Evolutionary conservation across 1,139 yeast genomes (phyloP).

Genomic region (Yamadazyma blattariae): DNA sequence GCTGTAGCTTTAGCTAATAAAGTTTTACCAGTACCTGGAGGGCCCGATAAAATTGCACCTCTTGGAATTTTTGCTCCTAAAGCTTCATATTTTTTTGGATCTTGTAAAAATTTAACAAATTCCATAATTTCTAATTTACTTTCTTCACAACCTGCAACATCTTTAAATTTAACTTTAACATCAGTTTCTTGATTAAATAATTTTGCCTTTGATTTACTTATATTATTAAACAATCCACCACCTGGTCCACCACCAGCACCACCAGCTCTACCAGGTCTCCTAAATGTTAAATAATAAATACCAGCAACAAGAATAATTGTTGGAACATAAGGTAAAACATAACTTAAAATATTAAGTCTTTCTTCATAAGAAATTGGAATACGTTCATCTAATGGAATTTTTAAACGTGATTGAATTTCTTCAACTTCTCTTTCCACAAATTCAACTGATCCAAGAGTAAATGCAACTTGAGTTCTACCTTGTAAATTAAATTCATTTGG

Average conservation of each 20-base stretch:
- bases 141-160: constrained; percentile 83
- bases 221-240: constrained; percentile 59
- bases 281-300: constrained; percentile 63
- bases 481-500: constrained; percentile 26
- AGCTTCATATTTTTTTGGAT: constrained; percentile 70
- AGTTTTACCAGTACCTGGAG: constrained; percentile 88
- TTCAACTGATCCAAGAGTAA: constrained; percentile 73
- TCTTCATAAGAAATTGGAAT: constrained; percentile 65
- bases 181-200: constrained; percentile 69
- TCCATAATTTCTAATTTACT: constrained; percentile 85
- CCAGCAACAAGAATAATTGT: constrained; percentile 71
- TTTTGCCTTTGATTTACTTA: constrained; percentile 69
- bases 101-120: constrained; percentile 73
- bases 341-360: constrained; percentile 55
- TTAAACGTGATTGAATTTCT: constrained; percentile 57
- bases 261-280: constrained; percentile 45
- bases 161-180: constrained; percentile 69
- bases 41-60: constrained; percentile 81
- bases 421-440: constrained; percentile 68
- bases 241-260: constrained; percentile 44
- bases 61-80: constrained; percentile 82
- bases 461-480: constrained; percentile 48
- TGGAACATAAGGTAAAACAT: constrained; percentile 62
- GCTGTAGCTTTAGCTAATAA: constrained; percentile 80
- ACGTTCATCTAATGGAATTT: constrained; percentile 57